Percentiles rank a stretch among this genome's conserved stretches.
phyloP scores from a whole-genome alignment of 192 early-diverging fungal genomes.

The Geosiphon pyriformis region DNA sequence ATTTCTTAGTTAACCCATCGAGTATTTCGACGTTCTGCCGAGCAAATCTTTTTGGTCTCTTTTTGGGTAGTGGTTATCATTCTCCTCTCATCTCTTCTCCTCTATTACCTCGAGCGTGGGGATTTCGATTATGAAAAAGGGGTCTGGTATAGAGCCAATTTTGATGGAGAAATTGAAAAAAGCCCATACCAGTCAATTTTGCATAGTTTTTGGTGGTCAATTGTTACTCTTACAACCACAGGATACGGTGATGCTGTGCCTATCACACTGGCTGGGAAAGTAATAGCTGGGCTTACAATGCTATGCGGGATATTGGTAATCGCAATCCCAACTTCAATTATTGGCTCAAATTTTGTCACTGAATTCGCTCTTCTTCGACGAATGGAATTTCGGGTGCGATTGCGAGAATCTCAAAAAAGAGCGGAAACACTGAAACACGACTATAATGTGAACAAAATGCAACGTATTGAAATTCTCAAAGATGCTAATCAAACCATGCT shows the following conservation, averaged over 20 bases:
- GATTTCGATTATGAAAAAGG: neutral
- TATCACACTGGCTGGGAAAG: conserved; percentile 41
- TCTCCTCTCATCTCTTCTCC: conserved; percentile 11
- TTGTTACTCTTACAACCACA: conserved; percentile 50
- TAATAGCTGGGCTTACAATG: conserved; percentile 47
- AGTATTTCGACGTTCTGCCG: conserved; percentile 16
- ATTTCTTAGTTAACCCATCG: conserved; percentile 2
- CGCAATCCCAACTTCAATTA: conserved; percentile 51
- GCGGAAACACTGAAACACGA: neutral
- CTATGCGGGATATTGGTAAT: conserved; percentile 49
- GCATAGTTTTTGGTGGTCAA: conserved; percentile 47
- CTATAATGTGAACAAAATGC: neutral
- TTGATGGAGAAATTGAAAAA: conserved; percentile 14
- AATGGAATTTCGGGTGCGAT: neutral
- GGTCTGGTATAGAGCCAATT: conserved; percentile 14
- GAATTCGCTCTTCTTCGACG: conserved; percentile 33
- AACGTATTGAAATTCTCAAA: neutral
- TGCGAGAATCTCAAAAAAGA: conserved; percentile 3
- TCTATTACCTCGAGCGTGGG: conserved; percentile 24
- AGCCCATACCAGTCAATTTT: conserved; percentile 51
- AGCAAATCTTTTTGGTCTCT: conserved; percentile 23
- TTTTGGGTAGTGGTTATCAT: conserved; percentile 13
- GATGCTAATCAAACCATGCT: conserved; percentile 17
- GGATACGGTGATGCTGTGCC: conserved; percentile 52
- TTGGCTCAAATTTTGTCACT: conserved; percentile 47